Evolutionary conservation across 2,329 filamentous ascomycete genomes (phyloP), one percentile per base, ranked within the genome.

Genomic region (Fusarium sp.): DNA sequence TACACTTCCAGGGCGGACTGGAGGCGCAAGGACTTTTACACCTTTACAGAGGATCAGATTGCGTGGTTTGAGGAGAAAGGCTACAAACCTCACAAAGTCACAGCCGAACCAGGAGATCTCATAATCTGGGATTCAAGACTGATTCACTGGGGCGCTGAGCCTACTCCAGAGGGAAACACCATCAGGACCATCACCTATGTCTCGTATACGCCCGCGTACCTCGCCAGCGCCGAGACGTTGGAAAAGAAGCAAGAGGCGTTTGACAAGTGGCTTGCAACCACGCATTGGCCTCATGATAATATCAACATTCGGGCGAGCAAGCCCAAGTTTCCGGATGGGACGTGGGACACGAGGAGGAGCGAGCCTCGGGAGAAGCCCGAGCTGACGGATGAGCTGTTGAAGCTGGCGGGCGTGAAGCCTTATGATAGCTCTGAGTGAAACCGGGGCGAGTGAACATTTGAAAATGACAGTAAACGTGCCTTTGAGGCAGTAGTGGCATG

Each of bases 71-170:
- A 58, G 6, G 56, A 58, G 16, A 35, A 20, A 7, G 56, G 56
- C 2, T 27, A 40, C 3, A 58, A 7, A 47, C 59, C 59, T 10
- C 42, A 62, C 31, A 62, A 62, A 7, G 20, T 62, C 29, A 52
- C 20, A 1, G 59, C 31, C 4, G 59, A 62, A n/a, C 40, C 59
- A 18, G 59, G 59, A 18, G 59, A 62, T 14, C 59, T 62, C 18
- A 62, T 62, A 31, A 62, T 62, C 14, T 62, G 59, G 59, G 38
- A 62, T 8, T 62, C 59, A 11, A 18, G 42, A 4, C 24, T 62
- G 37, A 52, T 62, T 6, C 59, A 62, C 34, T 62, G 45, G 20
- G 59, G 59, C 6, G 59, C 59, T 14, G 59, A 62, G 7, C 59
- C 59, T 9, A 52, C 59, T 9, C 18, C 42, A 6, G 59, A 18